Evolutionary conservation across 371 early-diverging fungal genomes (phyloP).

Genomic region (Rhizopus sp.): DNA sequence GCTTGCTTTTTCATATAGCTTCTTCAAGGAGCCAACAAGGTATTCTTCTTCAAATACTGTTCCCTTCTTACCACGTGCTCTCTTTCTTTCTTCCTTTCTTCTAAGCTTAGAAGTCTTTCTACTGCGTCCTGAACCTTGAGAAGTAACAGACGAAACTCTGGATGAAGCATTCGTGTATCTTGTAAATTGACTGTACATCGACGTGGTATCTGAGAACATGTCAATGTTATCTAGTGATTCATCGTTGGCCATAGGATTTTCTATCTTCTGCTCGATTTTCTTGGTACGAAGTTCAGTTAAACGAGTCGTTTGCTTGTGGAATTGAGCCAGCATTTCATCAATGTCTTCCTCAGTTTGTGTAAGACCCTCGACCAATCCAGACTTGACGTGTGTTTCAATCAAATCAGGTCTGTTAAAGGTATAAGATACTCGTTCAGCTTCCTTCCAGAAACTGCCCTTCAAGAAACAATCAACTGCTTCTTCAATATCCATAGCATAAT

Average conservation of each 20-base stretch:
- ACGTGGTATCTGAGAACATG: slow-evolving; percentile 90
- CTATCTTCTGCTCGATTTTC: slow-evolving; percentile 38
- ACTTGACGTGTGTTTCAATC: slow-evolving; percentile 74
- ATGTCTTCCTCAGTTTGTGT: slow-evolving; percentile 70
- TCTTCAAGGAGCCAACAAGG: slow-evolving; percentile 69
- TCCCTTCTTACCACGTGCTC: slow-evolving; percentile 85
- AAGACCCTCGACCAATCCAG: slow-evolving; percentile 69
- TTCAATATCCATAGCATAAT: slow-evolving; percentile 70
- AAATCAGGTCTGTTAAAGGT: slow-evolving; percentile 63
- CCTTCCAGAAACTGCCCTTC: slow-evolving; percentile 71
- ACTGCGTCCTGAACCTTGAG: slow-evolving; percentile 29
- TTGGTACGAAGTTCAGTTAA: slow-evolving; percentile 57
- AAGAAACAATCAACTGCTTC: slow-evolving; percentile 64
- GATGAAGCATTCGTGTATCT: slow-evolving; percentile 71
- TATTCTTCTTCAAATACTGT: slow-evolving; percentile 90
- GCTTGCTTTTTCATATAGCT: slow-evolving; percentile 52
- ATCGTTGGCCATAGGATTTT: slow-evolving; percentile 51
- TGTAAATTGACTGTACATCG: slow-evolving; percentile 87
- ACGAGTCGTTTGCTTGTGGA: slow-evolving; percentile 64
- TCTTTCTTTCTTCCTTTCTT: slow-evolving; percentile 73
- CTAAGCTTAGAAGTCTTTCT: slow-evolving; percentile 74
- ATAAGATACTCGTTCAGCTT: slow-evolving; percentile 66
- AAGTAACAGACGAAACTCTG: slow-evolving; percentile 55
- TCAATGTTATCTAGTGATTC: slow-evolving; percentile 83
- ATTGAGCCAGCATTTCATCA: slow-evolving; percentile 70